Base-by-base conservation (phyloP, 2,329 filamentous ascomycete genomes). In the Sporothrix luriei region DNA sequence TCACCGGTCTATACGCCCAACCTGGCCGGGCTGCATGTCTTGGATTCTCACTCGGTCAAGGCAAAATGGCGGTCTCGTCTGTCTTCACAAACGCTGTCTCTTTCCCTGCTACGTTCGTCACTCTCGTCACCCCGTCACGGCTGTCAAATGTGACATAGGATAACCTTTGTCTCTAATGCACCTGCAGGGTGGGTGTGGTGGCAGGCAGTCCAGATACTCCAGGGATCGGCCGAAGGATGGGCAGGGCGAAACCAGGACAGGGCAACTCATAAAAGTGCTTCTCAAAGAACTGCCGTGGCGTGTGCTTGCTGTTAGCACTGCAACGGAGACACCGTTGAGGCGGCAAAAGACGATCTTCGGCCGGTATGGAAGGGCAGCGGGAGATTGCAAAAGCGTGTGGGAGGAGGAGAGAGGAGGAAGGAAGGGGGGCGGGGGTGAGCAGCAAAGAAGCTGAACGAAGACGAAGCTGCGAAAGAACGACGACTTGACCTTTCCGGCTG, bases 271-370 rank as follows among this genome's bases (percentile, higher is more conserved):
- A 61, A 26, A 33, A 33, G 33, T 33, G 9, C 9, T 7, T 33
- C 6, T 33, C 16, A 14, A 14, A 21, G 55, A 59, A 61, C 29
- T 64, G 59, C 59, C 59, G 40, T 49, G 40, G 43, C 29, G 59
- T 48, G 40, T 4, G 10, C 29, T 14, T 19, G 26, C 49, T n/a
- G 38, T n/a, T 54, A 54, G 48, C 64, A 66, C 49, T 66, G 49
- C 49, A 52, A 52, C 49, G 49, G 49, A 66, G 65, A 65, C 62
- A 38, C 46, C 46, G 62, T 24, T 65, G 62, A 65, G 62, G 46
- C 46, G 62, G 62, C 10, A 51, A 65, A 19, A 26, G 21, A 46
- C 57, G 21, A 43, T 19, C 62, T 16, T n/a, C n/a, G n/a, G 62
- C 46, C 62, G 62, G 46, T 51, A 65, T 52, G 49, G 21, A 10